phyloP scores from a whole-genome alignment of 2,329 filamentous ascomycete species.

The Falciphora oryzae region DNA sequence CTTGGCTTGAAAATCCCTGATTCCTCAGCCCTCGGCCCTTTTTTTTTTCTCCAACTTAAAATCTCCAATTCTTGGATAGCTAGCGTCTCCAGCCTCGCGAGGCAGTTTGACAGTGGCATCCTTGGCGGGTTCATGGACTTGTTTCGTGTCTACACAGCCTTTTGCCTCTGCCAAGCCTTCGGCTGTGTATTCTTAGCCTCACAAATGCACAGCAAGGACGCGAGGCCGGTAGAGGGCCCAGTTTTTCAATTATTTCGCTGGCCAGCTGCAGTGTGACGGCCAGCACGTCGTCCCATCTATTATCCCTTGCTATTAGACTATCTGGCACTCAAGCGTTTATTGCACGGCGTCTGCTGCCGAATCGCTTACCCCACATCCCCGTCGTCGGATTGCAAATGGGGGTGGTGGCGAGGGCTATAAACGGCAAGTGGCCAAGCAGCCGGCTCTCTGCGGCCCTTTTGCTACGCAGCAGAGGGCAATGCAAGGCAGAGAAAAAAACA shows the following conservation, averaged over 20 bases:
- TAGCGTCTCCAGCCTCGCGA: not conserved
- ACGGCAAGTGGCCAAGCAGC: conserved; percentile 2
- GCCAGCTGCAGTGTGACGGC: not conserved
- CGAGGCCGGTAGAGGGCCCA: not conserved
- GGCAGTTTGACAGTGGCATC: not conserved
- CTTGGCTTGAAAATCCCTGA: not conserved
- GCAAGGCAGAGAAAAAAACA: not conserved
- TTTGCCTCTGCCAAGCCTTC: not conserved
- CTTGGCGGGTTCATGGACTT: too few species aligned
- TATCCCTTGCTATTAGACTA: not conserved
- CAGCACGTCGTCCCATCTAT: not conserved
- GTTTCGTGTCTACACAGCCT: not conserved
- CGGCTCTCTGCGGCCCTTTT: not conserved
- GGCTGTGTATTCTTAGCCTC: not conserved
- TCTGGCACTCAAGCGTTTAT: not conserved
- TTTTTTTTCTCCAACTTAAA: not conserved
- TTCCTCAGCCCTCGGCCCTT: not conserved
- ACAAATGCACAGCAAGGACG: not conserved
- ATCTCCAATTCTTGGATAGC: not conserved
- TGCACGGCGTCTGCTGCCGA: not conserved
- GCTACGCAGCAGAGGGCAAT: not conserved
- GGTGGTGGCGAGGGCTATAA: conserved; percentile 1
- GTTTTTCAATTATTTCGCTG: not conserved
- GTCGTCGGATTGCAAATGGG: not conserved
- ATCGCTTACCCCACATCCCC: not conserved